Evolutionary conservation across 805 yeast genomes (phyloP), one percentile per base, ranked within the genome.

Genomic region (Candida glaebosa): DNA sequence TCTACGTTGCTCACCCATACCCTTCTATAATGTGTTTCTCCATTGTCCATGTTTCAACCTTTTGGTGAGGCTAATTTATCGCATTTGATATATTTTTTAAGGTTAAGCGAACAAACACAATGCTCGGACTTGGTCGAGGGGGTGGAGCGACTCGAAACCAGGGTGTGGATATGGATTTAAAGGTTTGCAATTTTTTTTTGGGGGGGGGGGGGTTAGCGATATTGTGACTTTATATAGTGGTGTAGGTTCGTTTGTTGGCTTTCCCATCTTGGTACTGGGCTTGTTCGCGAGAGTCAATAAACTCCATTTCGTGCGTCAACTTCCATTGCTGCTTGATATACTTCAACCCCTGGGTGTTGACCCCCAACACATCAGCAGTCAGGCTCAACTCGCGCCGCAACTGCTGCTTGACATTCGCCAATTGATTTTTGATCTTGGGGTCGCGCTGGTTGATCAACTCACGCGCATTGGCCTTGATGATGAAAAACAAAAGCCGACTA

Each of bases 331-430:
- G 78, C 56, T 80, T 82, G 45, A 86, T 62, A 52, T 79, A 85
- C 51, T 76, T 78, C 59, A 93, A 69, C 3, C 96, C 97, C 46
- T 86, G 90, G 15, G 87, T 70, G 55, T 93, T 93, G 67, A 76
- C 82, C 7, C 97, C 98, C 35, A 93, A 70, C 44, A 78, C 82
- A 35, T 74, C 69, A 12, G 76, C 68, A 16, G 79, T 78, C 3
- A 57, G 52, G 36, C 65, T 63, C 39, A 93, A 67, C 40, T 79
- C 77, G 1, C 42, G 51, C 47, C 96, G 74, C 42, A 93, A 67
- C 49, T 78, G 78, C 6, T 60, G 58, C 53, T 83, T 84, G 34
- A 91, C 84, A 19, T 68, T 68, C 20, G 76, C 73, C 36, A 93
- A 68, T 52, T 82, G 86, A 40, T 73, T 71, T 56, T 84, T 82